These are phyloP conservation scores for Herpetospermum pedunculosum DNA, from an alignment of 306 rosid genomes.

Conservation along the genomic window DNA sequence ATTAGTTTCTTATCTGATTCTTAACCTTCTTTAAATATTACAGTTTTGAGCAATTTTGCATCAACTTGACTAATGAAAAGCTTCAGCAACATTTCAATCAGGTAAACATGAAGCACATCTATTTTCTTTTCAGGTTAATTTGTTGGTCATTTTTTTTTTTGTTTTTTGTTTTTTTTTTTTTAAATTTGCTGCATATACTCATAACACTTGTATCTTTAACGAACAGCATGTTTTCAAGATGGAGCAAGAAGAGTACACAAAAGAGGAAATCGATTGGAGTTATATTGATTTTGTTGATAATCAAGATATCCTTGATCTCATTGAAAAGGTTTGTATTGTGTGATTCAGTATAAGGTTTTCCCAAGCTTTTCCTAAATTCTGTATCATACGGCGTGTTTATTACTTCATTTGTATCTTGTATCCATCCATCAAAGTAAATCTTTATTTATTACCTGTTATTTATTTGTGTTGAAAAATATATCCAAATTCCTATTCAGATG, in stretches of 20 bases:
- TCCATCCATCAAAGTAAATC: neutral
- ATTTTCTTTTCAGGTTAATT: slow-evolving; percentile 8
- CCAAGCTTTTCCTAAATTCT: slow-evolving; percentile 11
- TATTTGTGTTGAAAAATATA: neutral
- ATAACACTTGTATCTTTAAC: slow-evolving; percentile 5
- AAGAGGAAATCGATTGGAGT: slow-evolving; percentile 99
- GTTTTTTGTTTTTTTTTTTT: neutral
- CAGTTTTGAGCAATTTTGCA: slow-evolving; percentile 99
- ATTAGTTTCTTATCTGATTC: slow-evolving; percentile 8
- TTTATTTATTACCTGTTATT: neutral
- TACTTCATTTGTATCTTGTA: slow-evolving; percentile 6
- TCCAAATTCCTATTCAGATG: neutral
- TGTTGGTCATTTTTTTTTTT: slow-evolving; percentile 7
- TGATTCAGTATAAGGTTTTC: slow-evolving; percentile 1
- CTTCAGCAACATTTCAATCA: slow-evolving; percentile 99
- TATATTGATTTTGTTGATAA: slow-evolving; percentile 98
- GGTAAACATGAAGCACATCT: slow-evolving; percentile 33
- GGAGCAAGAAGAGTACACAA: slow-evolving; percentile 99
- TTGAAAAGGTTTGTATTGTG: slow-evolving; percentile 71
- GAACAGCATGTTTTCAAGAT: slow-evolving; percentile 97
- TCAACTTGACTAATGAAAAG: slow-evolving; percentile 96
- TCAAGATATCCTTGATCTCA: slow-evolving; percentile 88
- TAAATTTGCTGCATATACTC: neutral
- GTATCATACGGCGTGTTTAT: slow-evolving; percentile 2
- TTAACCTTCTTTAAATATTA: slow-evolving; percentile 15